These are phyloP conservation scores for Akanthomyces muscarius DNA, from an alignment of 2,329 filamentous ascomycete genomes.

Conservation along the genomic window DNA sequence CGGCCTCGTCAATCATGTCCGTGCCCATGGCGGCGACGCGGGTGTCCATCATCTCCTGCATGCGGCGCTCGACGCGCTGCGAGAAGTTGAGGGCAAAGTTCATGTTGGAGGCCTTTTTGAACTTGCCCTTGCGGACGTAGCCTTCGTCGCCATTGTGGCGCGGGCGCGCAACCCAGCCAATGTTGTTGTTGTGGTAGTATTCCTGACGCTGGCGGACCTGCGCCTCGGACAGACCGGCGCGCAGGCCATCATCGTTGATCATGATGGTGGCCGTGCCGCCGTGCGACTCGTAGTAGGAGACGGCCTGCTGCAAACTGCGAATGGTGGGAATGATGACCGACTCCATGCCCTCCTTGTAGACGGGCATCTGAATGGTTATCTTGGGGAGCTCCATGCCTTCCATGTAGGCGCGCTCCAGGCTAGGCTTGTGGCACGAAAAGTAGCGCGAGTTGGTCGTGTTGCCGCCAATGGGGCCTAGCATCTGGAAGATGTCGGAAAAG, in stretches of 20 bases:
- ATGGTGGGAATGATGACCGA: conserved; percentile 47
- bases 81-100: conserved; percentile 64
- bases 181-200: conserved; percentile 48
- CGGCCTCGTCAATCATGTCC: conserved; percentile 25
- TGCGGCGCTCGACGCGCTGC: conserved; percentile 57
- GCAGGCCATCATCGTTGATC: conserved; percentile 61
- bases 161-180: conserved; percentile 47
- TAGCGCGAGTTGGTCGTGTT: conserved; percentile 41
- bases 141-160: conserved; percentile 43
- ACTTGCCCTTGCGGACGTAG: conserved; percentile 57
- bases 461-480: conserved; percentile 46
- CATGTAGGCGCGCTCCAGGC: conserved; percentile 30
- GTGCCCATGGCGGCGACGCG: conserved; percentile 19
- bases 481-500: conserved; percentile 38
- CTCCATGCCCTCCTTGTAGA: conserved; percentile 39
- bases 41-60: conserved; percentile 35
- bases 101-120: conserved; percentile 75
- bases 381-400: conserved; percentile 35
- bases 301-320: conserved; percentile 44
- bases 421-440: conserved; percentile 39
- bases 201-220: conserved; percentile 39
- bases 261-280: conserved; percentile 49
- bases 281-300: conserved; percentile 46
- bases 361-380: conserved; percentile 39
- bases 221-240: conserved; percentile 42